Percentiles rank a stretch among this genome's conserved stretches.
Conservation (phyloP, 2,329 filamentous ascomycete genomes). For the Penicillium verrucosum region DNA sequence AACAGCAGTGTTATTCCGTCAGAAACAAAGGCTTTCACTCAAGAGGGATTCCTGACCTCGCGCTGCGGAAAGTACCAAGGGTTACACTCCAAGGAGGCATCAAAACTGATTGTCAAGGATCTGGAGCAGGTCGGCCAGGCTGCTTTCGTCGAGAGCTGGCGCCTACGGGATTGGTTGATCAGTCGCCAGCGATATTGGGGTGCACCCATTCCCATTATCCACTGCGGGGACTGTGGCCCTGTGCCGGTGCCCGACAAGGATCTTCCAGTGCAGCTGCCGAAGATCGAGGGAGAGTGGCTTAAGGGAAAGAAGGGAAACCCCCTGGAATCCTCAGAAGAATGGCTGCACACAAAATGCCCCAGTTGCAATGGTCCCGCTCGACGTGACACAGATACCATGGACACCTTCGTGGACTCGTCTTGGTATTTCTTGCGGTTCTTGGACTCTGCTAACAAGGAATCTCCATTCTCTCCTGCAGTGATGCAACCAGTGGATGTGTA, state of each 20-base stretch:
- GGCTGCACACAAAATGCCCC: constrained; percentile 73
- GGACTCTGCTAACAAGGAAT: constrained; percentile 63
- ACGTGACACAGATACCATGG: constrained; percentile 91
- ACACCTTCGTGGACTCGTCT: constrained; percentile 92
- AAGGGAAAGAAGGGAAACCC: constrained; percentile 72
- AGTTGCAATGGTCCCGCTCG: constrained; percentile 65
- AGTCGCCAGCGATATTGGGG: constrained; percentile 94
- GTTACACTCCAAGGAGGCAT: constrained; percentile 61
- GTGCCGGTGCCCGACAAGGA: constrained; percentile 74
- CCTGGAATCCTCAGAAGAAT: constrained; percentile 67
- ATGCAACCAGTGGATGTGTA: constrained; percentile 81
- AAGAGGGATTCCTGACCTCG: constrained; percentile 65
- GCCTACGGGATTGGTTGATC: constrained; percentile 82
- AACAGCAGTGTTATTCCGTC: constrained; percentile 30
- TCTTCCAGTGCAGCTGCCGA: constrained; percentile 72
- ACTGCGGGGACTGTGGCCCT: constrained; percentile 72
- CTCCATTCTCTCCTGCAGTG: constrained; percentile 58
- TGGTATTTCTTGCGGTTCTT: constrained; percentile 87
- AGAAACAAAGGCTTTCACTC: constrained; percentile 56
- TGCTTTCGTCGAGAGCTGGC: constrained; percentile 68
- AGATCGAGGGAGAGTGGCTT: constrained; percentile 65
- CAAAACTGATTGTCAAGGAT: constrained; percentile 55
- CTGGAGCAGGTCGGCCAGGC: constrained; percentile 55
- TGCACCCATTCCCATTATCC: constrained; percentile 81
- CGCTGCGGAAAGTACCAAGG: constrained; percentile 64